Conservation (phyloP, 192 early-diverging fungal species). For the Linnemannia zychae region DNA sequence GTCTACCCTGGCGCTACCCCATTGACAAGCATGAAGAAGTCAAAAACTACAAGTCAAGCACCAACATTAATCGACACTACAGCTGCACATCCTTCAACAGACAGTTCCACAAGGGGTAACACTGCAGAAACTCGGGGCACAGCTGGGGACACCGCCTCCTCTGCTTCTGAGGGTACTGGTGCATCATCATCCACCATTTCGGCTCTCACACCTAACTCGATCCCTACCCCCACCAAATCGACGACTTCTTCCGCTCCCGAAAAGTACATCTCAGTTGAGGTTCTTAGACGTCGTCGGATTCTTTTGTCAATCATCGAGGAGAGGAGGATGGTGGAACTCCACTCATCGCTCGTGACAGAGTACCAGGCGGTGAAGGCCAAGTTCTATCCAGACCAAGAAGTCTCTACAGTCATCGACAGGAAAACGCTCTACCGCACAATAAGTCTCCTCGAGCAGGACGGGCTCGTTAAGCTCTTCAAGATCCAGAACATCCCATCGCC, state of each 20-base stretch:
- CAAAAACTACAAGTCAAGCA: neutral
- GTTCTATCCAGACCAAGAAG: slow-evolving; percentile 19
- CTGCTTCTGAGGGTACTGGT: neutral
- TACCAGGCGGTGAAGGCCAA: slow-evolving; percentile 47
- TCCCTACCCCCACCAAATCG: neutral
- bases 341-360: slow-evolving; percentile 33
- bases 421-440: slow-evolving; percentile 67
- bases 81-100: neutral
- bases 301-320: slow-evolving; percentile 54
- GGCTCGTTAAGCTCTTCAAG: slow-evolving; percentile 57
- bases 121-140: neutral
- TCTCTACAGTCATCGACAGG: slow-evolving; percentile 62
- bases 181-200: neutral
- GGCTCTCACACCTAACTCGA: neutral
- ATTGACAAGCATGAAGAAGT: neutral
- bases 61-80: slow-evolving; percentile 15
- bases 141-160: neutral
- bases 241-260: neutral
- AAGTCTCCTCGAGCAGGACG: slow-evolving; percentile 57
- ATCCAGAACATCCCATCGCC: slow-evolving; percentile 60
- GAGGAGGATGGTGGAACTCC: slow-evolving; percentile 52
- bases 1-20: neutral
- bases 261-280: slow-evolving; percentile 39
- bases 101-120: neutral
- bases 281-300: slow-evolving; percentile 39